These are phyloP conservation scores for Cupressus sempervirens DNA, from an alignment of 75 land plant species.

Conservation along the genomic window DNA sequence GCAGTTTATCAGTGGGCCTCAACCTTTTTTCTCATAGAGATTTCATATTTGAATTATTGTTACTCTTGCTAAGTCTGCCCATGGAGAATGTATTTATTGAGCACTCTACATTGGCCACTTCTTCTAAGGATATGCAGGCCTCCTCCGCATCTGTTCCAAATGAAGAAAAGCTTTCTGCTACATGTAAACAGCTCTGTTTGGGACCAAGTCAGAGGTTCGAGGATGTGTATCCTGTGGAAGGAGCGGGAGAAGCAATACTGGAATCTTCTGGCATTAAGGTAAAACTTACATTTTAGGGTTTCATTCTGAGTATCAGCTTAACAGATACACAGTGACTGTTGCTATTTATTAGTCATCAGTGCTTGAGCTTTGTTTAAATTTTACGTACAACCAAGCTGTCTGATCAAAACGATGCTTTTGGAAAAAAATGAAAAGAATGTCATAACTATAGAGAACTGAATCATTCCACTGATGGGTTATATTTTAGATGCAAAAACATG, in stretches of 20 bases:
- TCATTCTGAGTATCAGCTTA: no score
- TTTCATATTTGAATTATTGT: not conserved
- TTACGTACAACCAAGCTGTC: not conserved
- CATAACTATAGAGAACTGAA: not conserved
- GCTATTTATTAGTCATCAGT: not conserved
- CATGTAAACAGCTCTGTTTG: not conserved
- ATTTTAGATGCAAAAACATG: not conserved
- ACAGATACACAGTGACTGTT: not conserved
- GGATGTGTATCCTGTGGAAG: not conserved
- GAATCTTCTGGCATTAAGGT: not conserved
- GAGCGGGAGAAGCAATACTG: not conserved
- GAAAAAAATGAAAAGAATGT: not conserved
- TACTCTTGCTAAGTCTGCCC: not conserved
- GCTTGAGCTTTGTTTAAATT: not conserved
- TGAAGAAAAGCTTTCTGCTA: not conserved
- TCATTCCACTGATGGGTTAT: not conserved
- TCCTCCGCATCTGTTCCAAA: not conserved
- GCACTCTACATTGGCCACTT: not conserved
- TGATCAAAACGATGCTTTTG: not conserved
- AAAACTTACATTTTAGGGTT: no score
- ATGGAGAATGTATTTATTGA: not conserved
- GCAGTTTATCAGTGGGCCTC: not conserved
- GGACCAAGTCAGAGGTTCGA: not conserved
- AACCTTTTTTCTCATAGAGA: not conserved
- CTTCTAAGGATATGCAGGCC: conserved; percentile 1